Percentiles rank a stretch among this genome's conserved stretches.
These are phyloP conservation scores for Penicillium palitans DNA, from an alignment of 2,329 filamentous ascomycete species.

Conservation along the genomic window DNA sequence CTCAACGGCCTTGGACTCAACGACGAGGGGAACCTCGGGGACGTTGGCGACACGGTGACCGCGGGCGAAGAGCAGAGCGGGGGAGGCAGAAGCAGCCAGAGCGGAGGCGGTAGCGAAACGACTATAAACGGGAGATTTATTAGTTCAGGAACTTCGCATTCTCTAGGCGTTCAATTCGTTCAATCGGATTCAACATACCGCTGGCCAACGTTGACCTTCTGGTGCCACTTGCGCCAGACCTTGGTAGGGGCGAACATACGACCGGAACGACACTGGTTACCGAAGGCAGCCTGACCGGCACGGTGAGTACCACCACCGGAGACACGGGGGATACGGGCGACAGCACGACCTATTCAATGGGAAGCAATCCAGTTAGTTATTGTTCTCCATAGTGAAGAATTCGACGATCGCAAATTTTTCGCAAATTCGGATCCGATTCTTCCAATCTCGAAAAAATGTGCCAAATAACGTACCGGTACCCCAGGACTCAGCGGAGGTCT, in stretches of 20 bases:
- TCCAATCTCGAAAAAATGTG: conserved; percentile 25
- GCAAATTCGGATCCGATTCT: conserved; percentile 10
- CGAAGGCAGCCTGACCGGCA: conserved; percentile 99
- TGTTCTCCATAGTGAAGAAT: neutral
- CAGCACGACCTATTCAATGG: conserved; percentile 75
- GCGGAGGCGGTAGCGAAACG: conserved; percentile 98
- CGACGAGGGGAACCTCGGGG: conserved; percentile 93
- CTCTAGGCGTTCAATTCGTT: neutral
- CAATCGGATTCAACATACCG: conserved; percentile 61
- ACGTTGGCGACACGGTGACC: conserved; percentile 92
- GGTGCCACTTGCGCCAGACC: conserved; percentile 99
- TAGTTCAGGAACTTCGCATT: conserved; percentile 14
- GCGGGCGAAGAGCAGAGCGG: conserved; percentile 92
- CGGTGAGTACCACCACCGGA: conserved; percentile 99
- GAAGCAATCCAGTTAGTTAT: conserved; percentile 15
- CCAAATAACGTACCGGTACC: conserved; percentile 78
- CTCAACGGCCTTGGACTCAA: conserved; percentile 88
- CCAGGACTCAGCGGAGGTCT: conserved; percentile 99
- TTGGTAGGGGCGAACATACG: conserved; percentile 99
- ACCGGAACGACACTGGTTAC: conserved; percentile 99
- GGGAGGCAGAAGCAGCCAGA: conserved; percentile 91
- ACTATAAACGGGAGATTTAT: conserved; percentile 47
- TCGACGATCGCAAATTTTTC: neutral
- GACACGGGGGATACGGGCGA: conserved; percentile 99
- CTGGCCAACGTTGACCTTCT: conserved; percentile 99